Evolutionary conservation across 495 filamentous ascomycete genomes (phyloP).

Genomic region (Entonaema liquescens): DNA sequence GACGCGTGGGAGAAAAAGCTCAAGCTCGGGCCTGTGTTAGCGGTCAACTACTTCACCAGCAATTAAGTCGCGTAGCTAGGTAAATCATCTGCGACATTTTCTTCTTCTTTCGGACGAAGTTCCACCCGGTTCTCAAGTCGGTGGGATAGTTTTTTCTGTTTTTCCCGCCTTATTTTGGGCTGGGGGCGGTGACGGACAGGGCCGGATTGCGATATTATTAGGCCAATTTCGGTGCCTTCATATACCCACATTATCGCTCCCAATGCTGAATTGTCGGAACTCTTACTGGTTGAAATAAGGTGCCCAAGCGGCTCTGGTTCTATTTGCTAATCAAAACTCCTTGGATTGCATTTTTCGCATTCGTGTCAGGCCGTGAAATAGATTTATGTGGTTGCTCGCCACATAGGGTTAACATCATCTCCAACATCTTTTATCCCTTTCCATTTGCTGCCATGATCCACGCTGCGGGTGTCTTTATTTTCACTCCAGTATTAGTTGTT

Average conservation of each 20-base stretch:
- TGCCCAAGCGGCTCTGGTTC: background rate
- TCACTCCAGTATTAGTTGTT: constrained; percentile 9
- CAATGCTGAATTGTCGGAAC: constrained; percentile 9
- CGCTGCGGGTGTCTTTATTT: constrained; percentile 4
- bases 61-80: constrained; percentile 9
- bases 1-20: constrained; percentile 59
- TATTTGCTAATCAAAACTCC: constrained; percentile 2
- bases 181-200: constrained; percentile 3
- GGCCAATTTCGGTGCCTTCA: constrained; percentile 2
- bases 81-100: background rate
- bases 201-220: constrained; percentile 7
- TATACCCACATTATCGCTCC: constrained; percentile 7
- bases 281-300: background rate
- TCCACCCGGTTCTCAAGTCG: background rate
- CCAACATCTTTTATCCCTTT: background rate
- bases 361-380: constrained; percentile 15
- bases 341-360: background rate
- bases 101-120: background rate
- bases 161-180: background rate
- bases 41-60: constrained; percentile 62
- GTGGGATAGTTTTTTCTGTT: background rate
- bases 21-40: constrained; percentile 58
- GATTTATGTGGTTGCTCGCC: constrained; percentile 5
- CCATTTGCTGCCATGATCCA: constrained; percentile 1
- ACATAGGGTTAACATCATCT: background rate